These are phyloP conservation scores for Penicillium cataractarum DNA, from an alignment of 495 filamentous ascomycete genomes.

Conservation along the genomic window DNA sequence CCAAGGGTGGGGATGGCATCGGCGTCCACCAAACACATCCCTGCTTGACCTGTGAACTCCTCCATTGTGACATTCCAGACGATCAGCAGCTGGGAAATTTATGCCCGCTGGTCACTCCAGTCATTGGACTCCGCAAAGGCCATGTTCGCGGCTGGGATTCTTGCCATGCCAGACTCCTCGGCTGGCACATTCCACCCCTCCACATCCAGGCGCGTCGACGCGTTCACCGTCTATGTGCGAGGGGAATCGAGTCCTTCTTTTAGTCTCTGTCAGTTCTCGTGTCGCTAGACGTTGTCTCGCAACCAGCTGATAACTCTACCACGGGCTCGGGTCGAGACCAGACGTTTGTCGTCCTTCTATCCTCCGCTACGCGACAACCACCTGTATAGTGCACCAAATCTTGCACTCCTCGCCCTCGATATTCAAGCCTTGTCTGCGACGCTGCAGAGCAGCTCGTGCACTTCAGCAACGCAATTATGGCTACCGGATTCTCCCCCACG, in stretches of 20 bases:
- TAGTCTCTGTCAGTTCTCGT: slow-evolving; percentile 16
- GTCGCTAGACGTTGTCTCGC: slow-evolving; percentile 12
- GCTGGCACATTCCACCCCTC: slow-evolving; percentile 38
- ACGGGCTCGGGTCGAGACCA: slow-evolving; percentile 12
- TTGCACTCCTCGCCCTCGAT: background rate
- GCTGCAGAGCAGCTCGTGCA: slow-evolving; percentile 21
- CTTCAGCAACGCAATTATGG: slow-evolving; percentile 27
- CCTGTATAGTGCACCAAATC: background rate
- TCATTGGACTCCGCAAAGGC: background rate
- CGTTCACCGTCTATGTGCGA: slow-evolving; percentile 18
- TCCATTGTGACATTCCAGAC: slow-evolving; percentile 23
- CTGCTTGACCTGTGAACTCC: slow-evolving; percentile 7
- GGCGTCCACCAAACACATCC: slow-evolving; percentile 9
- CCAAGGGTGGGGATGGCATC: background rate
- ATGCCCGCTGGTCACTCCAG: background rate
- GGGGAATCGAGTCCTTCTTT: slow-evolving; percentile 27
- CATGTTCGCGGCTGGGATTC: slow-evolving; percentile 29
- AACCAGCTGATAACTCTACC: slow-evolving; percentile 7
- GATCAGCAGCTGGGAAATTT: slow-evolving; percentile 14
- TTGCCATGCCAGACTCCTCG: slow-evolving; percentile 33
- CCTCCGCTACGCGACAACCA: background rate
- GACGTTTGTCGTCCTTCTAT: slow-evolving; percentile 14
- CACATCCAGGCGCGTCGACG: slow-evolving; percentile 39
- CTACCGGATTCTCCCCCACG: slow-evolving; percentile 24
- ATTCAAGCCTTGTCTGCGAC: slow-evolving; percentile 4